Evolutionary conservation across 345 rosid species (phyloP).

Genomic region (sweet orange (Citrus sinensis)): DVS_A1.0 CM039165.1:1387001-1387500

Average conservation of each 20-base stretch:
- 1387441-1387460: not conserved
- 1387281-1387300: slow-evolving; percentile 95
- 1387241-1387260: slow-evolving; percentile 42
- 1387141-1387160: no score
- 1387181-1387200: not conserved
- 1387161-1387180: not conserved
- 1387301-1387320: slow-evolving; percentile 75
- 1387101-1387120: no score
- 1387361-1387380: not conserved
- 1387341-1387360: slow-evolving; percentile 52
- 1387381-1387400: not conserved
- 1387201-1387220: not conserved
- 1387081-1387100: no score
- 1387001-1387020: no score
- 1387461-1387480: not conserved
- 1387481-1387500: not conserved
- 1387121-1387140: no score
- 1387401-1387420: not conserved
- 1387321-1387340: slow-evolving; percentile 49
- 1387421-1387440: not conserved
- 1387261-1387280: slow-evolving; percentile 72
- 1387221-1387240: slow-evolving; percentile 41
- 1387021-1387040: no score
- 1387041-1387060: no score
- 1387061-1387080: no score